Evolutionary conservation across 345 rosid genomes (phyloP).

Genomic region (Gossypium ekmanianum): DNA sequence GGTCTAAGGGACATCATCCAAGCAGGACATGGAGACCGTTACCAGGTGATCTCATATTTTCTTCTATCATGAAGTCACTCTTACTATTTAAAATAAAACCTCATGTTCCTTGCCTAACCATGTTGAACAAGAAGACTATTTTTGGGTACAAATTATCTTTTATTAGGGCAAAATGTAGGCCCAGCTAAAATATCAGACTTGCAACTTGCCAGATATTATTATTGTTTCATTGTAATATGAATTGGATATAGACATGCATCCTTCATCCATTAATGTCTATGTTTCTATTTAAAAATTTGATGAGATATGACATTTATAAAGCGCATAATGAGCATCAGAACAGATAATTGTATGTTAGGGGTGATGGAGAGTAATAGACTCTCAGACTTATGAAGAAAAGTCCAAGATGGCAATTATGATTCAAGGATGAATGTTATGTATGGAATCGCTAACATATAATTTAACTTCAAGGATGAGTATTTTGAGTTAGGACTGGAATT

Average conservation of each 20-base stretch:
- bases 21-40: slow-evolving; percentile 93
- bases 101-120: neutral
- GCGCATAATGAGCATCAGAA: neutral
- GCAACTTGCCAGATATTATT: neutral
- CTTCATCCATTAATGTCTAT: neutral
- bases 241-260: neutral
- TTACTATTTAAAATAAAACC: neutral
- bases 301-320: neutral
- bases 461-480: neutral
- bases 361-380: neutral
- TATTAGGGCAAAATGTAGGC: neutral
- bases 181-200: neutral
- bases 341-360: neutral
- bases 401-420: neutral
- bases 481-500: neutral
- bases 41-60: slow-evolving; percentile 56
- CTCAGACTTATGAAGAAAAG: neutral
- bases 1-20: slow-evolving; percentile 90
- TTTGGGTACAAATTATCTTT: neutral
- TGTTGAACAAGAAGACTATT: neutral
- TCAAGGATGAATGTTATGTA: neutral
- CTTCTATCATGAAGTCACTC: neutral
- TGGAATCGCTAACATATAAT: neutral
- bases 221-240: neutral
- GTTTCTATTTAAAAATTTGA: neutral